Conservation (phyloP, 2,329 filamentous ascomycete species). For the Aspergillus fumigatiaffinis region DNA sequence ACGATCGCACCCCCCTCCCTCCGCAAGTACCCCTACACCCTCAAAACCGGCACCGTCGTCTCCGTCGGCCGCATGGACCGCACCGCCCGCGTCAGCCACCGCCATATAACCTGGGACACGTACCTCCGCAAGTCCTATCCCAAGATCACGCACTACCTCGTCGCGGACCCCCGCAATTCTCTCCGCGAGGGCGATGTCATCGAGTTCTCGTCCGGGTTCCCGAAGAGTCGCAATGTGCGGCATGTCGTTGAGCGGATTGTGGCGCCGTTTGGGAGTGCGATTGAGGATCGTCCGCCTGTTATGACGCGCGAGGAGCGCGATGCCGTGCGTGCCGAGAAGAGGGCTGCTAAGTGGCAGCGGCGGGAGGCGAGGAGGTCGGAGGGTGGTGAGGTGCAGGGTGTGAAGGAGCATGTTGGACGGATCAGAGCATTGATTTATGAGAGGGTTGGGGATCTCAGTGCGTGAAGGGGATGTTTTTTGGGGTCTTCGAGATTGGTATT, state of each 20-base stretch:
- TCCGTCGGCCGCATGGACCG: slow-evolving; percentile 41
- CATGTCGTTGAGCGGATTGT: slow-evolving; percentile 43
- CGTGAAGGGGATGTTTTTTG: neutral
- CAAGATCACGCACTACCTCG: slow-evolving; percentile 30
- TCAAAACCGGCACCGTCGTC: slow-evolving; percentile 38
- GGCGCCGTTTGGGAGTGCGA: slow-evolving; percentile 34
- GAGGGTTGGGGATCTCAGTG: slow-evolving; percentile 3
- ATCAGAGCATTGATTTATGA: slow-evolving; percentile 29
- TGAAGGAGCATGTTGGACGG: slow-evolving; percentile 24
- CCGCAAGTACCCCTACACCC: slow-evolving; percentile 32
- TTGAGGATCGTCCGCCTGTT: slow-evolving; percentile 36
- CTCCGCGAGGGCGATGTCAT: slow-evolving; percentile 43
- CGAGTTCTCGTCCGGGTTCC: slow-evolving; percentile 40
- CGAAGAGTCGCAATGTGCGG: slow-evolving; percentile 35
- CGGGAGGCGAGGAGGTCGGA: slow-evolving; percentile 25
- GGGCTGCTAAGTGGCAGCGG: slow-evolving; percentile 29
- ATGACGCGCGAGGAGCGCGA: slow-evolving; percentile 34
- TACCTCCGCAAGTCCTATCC: slow-evolving; percentile 37
- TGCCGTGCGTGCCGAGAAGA: slow-evolving; percentile 25
- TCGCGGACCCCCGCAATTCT: slow-evolving; percentile 39
- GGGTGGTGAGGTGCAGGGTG: slow-evolving; percentile 4
- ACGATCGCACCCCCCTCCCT: slow-evolving; percentile 22
- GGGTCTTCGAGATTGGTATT: neutral
- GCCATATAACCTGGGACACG: slow-evolving; percentile 33
- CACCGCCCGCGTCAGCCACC: slow-evolving; percentile 37